Evolutionary conservation across 2,329 filamentous ascomycete species (phyloP).

Genomic region (Fusarium scirpi): DNA sequence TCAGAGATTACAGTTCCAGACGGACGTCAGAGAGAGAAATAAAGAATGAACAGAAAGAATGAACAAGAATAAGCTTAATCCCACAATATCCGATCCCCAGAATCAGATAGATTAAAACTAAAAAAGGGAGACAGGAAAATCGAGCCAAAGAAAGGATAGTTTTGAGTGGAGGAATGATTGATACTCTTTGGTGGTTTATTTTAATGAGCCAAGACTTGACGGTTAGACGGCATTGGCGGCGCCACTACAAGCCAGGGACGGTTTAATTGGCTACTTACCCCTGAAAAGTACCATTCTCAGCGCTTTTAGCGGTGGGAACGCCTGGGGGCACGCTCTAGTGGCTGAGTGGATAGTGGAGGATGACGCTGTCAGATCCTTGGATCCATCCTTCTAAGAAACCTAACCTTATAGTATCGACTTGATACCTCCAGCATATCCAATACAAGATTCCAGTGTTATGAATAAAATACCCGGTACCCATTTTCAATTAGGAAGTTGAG

Average conservation of each 20-base stretch:
- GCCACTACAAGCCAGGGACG: background rate
- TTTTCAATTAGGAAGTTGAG: background rate
- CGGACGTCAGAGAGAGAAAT: background rate
- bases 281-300: background rate
- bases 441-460: background rate
- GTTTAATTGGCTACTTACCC: background rate
- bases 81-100: background rate
- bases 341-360: background rate
- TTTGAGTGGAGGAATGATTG: background rate
- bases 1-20: background rate
- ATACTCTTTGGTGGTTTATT: background rate
- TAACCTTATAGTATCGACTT: background rate
- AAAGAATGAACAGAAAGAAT: background rate
- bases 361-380: background rate
- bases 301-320: background rate
- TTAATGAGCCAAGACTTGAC: constrained; percentile 1
- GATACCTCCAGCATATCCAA: no score
- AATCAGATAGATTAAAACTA: background rate
- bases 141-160: background rate
- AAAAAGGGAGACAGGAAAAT: background rate
- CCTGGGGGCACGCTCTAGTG: background rate
- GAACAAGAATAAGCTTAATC: constrained; percentile 9
- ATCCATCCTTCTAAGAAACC: background rate
- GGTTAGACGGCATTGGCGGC: constrained; percentile 3
- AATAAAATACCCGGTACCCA: background rate